phyloP scores from a whole-genome alignment of 2,329 filamentous ascomycete species.

The Thyridium curvatum region DNA sequence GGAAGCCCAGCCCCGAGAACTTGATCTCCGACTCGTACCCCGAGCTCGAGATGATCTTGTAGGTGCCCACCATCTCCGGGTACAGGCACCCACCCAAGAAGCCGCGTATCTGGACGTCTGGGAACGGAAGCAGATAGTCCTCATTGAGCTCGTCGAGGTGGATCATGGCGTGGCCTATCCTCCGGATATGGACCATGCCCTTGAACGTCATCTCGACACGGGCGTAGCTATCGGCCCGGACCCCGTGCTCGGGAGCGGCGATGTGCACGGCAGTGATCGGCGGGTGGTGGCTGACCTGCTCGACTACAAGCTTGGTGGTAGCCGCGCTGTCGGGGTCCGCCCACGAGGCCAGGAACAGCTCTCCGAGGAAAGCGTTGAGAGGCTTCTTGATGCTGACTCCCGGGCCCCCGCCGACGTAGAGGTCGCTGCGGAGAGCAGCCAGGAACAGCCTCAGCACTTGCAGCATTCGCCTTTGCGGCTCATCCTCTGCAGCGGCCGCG shows the following conservation, averaged over 20 bases:
- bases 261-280: conserved; percentile 48
- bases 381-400: conserved; percentile 45
- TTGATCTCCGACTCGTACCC: conserved; percentile 39
- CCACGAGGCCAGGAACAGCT: conserved; percentile 39
- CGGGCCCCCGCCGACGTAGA: conserved; percentile 39
- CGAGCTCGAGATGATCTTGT: conserved; percentile 36
- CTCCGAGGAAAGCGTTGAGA: conserved; percentile 46
- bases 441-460: conserved; percentile 41
- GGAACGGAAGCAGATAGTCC: conserved; percentile 41
- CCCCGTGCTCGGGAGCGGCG: conserved; percentile 25
- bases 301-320: conserved; percentile 28
- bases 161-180: conserved; percentile 43
- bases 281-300: conserved; percentile 48
- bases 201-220: conserved; percentile 46
- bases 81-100: conserved; percentile 40
- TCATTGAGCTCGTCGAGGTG: conserved; percentile 42
- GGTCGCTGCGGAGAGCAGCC: conserved; percentile 36
- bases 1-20: conserved; percentile 38
- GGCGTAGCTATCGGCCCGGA: conserved; percentile 43
- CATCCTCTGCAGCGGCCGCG: conserved; percentile 36
- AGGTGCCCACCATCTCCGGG: conserved; percentile 39
- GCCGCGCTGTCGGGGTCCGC: conserved; percentile 13
- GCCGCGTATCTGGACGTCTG: conserved; percentile 40
- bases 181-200: conserved; percentile 40
- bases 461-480: conserved; percentile 34